Conservation (phyloP, 2,329 filamentous ascomycete genomes). For the Chalaropsis ovoidea region DNA sequence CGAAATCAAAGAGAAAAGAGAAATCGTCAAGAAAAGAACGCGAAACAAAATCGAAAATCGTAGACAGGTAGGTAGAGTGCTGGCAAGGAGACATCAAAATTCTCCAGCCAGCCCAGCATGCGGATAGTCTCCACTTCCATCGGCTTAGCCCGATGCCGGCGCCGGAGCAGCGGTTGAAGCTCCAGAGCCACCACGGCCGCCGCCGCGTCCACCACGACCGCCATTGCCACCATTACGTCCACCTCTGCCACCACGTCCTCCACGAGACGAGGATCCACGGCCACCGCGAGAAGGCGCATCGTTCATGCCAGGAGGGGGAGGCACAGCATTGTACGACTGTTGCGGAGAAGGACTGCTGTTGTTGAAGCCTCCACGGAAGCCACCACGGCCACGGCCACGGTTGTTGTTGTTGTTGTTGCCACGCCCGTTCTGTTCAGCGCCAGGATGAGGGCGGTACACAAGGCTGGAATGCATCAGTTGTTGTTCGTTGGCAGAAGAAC, state of each 20-base stretch:
- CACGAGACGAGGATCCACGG: constrained; percentile 31
- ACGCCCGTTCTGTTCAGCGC: constrained; percentile 24
- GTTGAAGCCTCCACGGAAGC: constrained; percentile 24
- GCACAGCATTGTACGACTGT: constrained; percentile 44
- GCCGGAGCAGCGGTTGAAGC: background rate
- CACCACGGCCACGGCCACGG: constrained; percentile 30
- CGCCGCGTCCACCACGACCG: constrained; percentile 32
- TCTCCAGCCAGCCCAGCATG: background rate
- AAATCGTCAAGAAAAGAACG: background rate
- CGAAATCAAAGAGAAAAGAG: background rate
- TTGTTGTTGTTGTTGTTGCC: constrained; percentile 30
- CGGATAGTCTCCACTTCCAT: constrained; percentile 18
- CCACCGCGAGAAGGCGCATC: constrained; percentile 38
- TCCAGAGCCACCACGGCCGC: constrained; percentile 30
- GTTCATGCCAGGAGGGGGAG: constrained; percentile 48
- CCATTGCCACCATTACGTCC: constrained; percentile 33
- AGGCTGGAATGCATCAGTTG: constrained; percentile 21
- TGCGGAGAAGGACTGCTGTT: background rate
- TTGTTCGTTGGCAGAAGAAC: constrained; percentile 26
- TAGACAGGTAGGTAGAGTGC: background rate
- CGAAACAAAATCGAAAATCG: background rate
- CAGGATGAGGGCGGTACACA: constrained; percentile 24
- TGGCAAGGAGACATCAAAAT: background rate
- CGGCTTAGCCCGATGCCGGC: constrained; percentile 26
- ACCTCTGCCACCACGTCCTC: constrained; percentile 31